Evolutionary conservation across 2,329 filamentous ascomycete genomes (phyloP).

Genomic region (Diaporthe citriasiana): DNA sequence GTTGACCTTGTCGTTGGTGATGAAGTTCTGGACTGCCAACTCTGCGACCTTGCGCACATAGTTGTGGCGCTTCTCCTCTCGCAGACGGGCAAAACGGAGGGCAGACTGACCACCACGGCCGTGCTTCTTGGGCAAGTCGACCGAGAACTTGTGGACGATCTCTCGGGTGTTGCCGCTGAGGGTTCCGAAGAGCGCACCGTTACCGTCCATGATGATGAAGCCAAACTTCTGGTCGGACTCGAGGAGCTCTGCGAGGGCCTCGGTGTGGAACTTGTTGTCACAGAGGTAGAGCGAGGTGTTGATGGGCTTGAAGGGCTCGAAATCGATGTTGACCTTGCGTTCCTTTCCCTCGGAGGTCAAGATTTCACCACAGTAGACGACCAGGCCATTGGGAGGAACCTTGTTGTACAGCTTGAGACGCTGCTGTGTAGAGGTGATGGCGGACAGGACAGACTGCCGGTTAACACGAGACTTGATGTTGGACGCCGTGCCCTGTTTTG

Average conservation of each 20-base stretch:
- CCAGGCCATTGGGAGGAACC: constrained; percentile 95
- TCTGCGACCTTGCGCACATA: constrained; percentile 99
- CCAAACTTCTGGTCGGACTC: constrained; percentile 99
- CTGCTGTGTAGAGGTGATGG: constrained; percentile 99
- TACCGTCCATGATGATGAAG: constrained; percentile 99
- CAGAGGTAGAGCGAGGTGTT: constrained; percentile 99
- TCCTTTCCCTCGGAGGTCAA: constrained; percentile 99
- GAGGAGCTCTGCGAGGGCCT: constrained; percentile 94
- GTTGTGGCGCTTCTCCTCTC: constrained; percentile 99
- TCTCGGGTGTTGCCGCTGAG: constrained; percentile 98
- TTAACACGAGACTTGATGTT: constrained; percentile 99
- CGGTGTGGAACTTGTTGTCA: constrained; percentile 99
- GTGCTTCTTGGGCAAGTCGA: constrained; percentile 99
- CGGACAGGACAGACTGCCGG: constrained; percentile 95
- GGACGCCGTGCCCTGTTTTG: constrained; percentile 86
- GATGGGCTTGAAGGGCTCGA: constrained; percentile 99
- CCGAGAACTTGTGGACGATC: constrained; percentile 96
- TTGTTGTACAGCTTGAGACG: constrained; percentile 99
- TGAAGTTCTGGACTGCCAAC: constrained; percentile 98
- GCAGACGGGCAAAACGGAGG: constrained; percentile 98
- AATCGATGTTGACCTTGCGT: constrained; percentile 99
- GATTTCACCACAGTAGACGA: constrained; percentile 99
- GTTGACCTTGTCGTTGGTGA: constrained; percentile 98
- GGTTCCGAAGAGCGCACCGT: constrained; percentile 96
- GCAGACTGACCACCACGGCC: constrained; percentile 99